Evolutionary conservation across 768 basidiomycete genomes (phyloP).

Genomic region (Kwoniella bestiolae): DNA sequence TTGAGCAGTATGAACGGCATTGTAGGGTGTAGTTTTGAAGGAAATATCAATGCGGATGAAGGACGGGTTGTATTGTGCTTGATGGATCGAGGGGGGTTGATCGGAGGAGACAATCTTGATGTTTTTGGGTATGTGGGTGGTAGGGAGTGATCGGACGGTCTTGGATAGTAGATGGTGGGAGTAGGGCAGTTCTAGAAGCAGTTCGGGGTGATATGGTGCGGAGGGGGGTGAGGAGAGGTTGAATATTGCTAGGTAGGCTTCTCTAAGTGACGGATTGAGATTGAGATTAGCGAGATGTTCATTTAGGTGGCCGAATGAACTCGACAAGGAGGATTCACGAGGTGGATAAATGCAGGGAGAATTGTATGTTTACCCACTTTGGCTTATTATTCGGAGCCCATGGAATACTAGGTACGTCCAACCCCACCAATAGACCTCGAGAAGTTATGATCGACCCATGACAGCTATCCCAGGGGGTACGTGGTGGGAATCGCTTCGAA

Average conservation of each 20-base stretch:
- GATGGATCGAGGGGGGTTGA: neutral
- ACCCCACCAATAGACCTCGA: neutral
- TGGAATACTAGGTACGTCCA: neutral
- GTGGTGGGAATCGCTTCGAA: neutral
- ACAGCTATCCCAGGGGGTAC: neutral
- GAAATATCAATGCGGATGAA: neutral
- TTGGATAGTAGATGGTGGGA: neutral
- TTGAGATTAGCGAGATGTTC: no score
- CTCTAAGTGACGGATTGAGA: no score
- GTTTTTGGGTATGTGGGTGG: no score
- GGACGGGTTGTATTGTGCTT: neutral
- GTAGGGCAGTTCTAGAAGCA: neutral
- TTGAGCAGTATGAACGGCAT: no score
- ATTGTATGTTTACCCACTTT: neutral
- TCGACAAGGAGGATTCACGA: no score
- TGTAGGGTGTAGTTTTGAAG: no score
- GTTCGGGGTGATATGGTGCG: neutral
- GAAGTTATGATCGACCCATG: neutral
- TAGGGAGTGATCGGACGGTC: no score
- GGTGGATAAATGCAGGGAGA: no score
- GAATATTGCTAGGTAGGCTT: neutral
- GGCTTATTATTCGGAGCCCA: neutral
- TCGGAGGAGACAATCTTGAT: neutral
- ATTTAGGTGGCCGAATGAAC: no score
- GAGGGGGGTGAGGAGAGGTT: neutral